A percentile compares a stretch with the other conserved stretches of the same genome.
These are phyloP conservation scores for Dalbergia oliveri DNA, from an alignment of 306 rosid genomes.

Conservation along the genomic window DNA sequence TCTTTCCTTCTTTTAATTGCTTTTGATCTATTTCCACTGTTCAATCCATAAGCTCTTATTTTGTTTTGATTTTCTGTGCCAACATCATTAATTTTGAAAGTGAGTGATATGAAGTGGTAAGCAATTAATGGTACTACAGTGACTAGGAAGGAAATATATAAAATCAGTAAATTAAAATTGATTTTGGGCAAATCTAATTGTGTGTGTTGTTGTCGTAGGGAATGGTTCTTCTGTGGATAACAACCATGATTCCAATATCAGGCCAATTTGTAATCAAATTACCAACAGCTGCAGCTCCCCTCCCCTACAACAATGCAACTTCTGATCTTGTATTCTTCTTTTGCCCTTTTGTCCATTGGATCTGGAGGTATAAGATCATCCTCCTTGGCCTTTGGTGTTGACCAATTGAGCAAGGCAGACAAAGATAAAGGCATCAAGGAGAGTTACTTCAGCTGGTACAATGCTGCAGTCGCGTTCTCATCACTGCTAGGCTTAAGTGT, in stretches of 20 bases:
- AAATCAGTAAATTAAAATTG: background rate
- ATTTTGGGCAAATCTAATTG: background rate
- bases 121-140: background rate
- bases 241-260: slow-evolving; percentile 50
- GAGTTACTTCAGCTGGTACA: slow-evolving; percentile 41
- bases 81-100: background rate
- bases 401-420: slow-evolving; percentile 38
- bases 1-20: background rate
- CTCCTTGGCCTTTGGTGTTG: slow-evolving; percentile 51
- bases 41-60: background rate
- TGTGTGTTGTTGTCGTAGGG: slow-evolving; percentile 35
- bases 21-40: background rate
- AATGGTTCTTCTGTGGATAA: slow-evolving; percentile 54
- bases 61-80: slow-evolving; percentile 20
- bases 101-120: background rate
- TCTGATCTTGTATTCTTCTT: slow-evolving; percentile 46
- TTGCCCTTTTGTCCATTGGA: slow-evolving; percentile 50
- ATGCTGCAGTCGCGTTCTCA: slow-evolving; percentile 2
- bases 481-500: slow-evolving; percentile 41
- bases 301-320: slow-evolving; percentile 36
- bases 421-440: slow-evolving; percentile 39
- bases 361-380: slow-evolving; percentile 52
- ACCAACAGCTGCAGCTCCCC: slow-evolving; percentile 28
- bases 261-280: slow-evolving; percentile 37
- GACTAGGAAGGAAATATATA: background rate